Conservation (phyloP, 2,329 filamentous ascomycete species). For the Stemphylium lycopersici region DNA sequence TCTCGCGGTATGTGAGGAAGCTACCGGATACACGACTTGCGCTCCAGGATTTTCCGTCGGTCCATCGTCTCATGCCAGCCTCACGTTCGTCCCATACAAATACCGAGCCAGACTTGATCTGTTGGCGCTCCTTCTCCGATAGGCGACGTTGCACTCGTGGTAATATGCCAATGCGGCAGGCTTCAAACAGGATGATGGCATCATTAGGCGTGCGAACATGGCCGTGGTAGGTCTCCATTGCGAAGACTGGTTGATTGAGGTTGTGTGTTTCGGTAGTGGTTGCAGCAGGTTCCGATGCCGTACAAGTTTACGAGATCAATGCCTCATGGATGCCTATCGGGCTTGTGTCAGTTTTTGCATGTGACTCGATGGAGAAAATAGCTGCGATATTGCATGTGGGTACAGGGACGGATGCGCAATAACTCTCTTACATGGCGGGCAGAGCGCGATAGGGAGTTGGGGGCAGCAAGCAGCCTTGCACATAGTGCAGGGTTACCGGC, state of each 20-base stretch:
- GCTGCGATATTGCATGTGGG: background rate
- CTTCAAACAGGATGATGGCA: slow-evolving; percentile 98
- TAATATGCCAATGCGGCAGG: slow-evolving; percentile 85
- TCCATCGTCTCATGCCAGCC: slow-evolving; percentile 98
- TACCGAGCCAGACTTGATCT: slow-evolving; percentile 93
- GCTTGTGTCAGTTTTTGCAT: slow-evolving; percentile 15
- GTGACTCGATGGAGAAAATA: background rate
- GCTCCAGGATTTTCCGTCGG: slow-evolving; percentile 98
- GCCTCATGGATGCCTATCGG: slow-evolving; percentile 15
- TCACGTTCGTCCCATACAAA: slow-evolving; percentile 99
- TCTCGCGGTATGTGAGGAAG: slow-evolving; percentile 96
- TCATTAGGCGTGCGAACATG: slow-evolving; percentile 94
- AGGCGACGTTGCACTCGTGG: slow-evolving; percentile 90
- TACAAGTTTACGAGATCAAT: slow-evolving; percentile 3
- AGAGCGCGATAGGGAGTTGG: background rate
- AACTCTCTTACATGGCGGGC: background rate
- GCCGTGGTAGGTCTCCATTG: slow-evolving; percentile 96
- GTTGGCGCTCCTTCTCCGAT: slow-evolving; percentile 96
- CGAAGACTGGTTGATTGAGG: slow-evolving; percentile 4
- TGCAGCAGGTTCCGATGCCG: background rate
- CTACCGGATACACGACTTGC: slow-evolving; percentile 96
- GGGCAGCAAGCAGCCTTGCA: background rate
- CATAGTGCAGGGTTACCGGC: slow-evolving; percentile 6
- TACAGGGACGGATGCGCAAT: background rate
- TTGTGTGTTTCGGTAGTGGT: background rate